phyloP scores from a whole-genome alignment of 2,329 filamentous ascomycete species.

The Bipolaris sorokiniana region DNA sequence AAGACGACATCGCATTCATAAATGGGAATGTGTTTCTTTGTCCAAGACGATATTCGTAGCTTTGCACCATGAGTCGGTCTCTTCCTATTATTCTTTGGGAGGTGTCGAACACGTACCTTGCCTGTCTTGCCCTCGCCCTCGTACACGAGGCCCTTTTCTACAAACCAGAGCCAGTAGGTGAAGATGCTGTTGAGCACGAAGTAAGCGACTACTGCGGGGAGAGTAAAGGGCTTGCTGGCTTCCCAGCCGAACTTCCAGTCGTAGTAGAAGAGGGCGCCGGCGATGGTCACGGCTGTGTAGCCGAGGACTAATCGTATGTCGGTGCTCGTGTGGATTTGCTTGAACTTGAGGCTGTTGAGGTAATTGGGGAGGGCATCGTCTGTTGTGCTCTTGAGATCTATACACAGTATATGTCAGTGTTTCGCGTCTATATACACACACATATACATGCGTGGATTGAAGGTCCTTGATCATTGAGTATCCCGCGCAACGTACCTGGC shows the following conservation, averaged over 20 bases:
- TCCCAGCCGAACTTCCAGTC: conserved; percentile 95
- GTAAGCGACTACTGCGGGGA: conserved; percentile 79
- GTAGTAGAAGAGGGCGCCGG: conserved; percentile 83
- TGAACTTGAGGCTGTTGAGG: conserved; percentile 85
- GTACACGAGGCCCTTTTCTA: conserved; percentile 84
- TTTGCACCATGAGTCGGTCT: conserved; percentile 43
- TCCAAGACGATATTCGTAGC: conserved; percentile 74
- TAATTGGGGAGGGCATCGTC: conserved; percentile 96
- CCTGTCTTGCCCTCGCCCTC: conserved; percentile 73
- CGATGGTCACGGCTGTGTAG: conserved; percentile 79
- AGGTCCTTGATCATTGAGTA: neutral
- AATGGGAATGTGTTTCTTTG: conserved; percentile 78
- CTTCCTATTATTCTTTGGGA: neutral
- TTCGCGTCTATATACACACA: neutral
- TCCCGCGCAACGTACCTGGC: conserved; percentile 58
- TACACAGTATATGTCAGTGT: conserved; percentile 18
- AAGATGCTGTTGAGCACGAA: conserved; percentile 77
- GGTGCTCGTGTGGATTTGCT: conserved; percentile 77
- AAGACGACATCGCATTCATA: conserved; percentile 77
- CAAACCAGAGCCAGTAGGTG: conserved; percentile 82
- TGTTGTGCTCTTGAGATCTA: conserved; percentile 94
- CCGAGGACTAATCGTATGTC: conserved; percentile 85
- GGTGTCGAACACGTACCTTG: conserved; percentile 56
- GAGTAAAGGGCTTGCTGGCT: conserved; percentile 79
- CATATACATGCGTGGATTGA: conserved; percentile 6